Percentiles rank a stretch among this genome's conserved stretches.
Conservation (phyloP, 257 asterid species). For the Agastache rugosa region DNA sequence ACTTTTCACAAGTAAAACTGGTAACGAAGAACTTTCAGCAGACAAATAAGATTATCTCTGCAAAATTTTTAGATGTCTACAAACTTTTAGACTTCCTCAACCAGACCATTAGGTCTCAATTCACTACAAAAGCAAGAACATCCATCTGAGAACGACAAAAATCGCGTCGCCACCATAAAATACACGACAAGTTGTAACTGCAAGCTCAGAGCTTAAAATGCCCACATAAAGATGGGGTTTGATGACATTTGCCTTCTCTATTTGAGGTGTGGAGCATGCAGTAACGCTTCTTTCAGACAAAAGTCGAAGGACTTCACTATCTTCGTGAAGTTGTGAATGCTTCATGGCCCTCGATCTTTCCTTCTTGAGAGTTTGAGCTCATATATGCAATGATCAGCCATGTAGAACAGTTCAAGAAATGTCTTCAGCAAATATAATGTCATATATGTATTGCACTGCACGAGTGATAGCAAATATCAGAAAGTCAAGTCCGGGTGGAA, state of each 20-base stretch:
- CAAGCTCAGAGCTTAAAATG: not conserved
- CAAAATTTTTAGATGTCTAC: too few relatives aligned
- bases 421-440: constrained; percentile 73
- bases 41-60: too few relatives aligned
- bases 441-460: constrained; percentile 68
- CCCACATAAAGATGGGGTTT: too few relatives aligned
- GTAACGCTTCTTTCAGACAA: not conserved
- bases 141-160: not conserved
- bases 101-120: not conserved
- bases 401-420: constrained; percentile 39
- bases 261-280: constrained; percentile 18
- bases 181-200: not conserved
- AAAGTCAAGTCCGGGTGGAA: not conserved
- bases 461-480: constrained; percentile 12
- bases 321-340: not conserved
- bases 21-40: not conserved
- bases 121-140: not conserved
- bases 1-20: not conserved
- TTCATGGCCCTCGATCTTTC: not conserved
- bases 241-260: not conserved
- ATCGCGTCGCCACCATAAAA: too few relatives aligned
- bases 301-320: not conserved
- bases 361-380: constrained; percentile 1
- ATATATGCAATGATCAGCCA: constrained; percentile 7
- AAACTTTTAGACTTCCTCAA: too few relatives aligned